Conservation (phyloP, 345 rosid genomes). For the Eutrema japonicum region DNA sequence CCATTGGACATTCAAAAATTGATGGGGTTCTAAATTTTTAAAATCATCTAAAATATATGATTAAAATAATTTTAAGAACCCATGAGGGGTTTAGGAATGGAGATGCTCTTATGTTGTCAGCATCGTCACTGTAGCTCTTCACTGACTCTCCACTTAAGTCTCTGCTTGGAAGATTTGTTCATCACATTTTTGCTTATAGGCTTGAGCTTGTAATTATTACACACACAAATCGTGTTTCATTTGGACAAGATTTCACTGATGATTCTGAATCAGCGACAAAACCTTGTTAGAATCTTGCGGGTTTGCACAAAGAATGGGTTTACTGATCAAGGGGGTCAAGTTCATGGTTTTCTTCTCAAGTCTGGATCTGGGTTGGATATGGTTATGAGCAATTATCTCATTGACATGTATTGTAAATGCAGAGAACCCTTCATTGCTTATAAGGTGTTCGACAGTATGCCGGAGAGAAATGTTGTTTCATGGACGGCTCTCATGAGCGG, state of each 20-base stretch:
- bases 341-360: constrained; percentile 55
- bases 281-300: constrained; percentile 54
- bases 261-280: constrained; percentile 51
- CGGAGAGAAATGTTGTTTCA: constrained; percentile 69
- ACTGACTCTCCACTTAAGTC: not conserved
- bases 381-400: constrained; percentile 58
- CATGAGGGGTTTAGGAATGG: too few species aligned
- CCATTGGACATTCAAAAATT: too few species aligned
- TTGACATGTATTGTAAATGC: constrained; percentile 69
- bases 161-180: not conserved
- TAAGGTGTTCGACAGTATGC: constrained; percentile 70
- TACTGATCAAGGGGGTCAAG: constrained; percentile 61
- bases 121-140: constrained; percentile 19
- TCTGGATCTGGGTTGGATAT: constrained; percentile 51
- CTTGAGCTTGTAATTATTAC: not conserved
- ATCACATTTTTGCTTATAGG: not conserved
- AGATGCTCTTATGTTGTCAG: not conserved
- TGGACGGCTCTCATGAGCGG: constrained; percentile 92
- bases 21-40: too few species aligned
- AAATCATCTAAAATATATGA: too few species aligned
- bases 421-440: constrained; percentile 50
- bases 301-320: constrained; percentile 55
- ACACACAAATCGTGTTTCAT: constrained; percentile 9
- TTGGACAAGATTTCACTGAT: constrained; percentile 22
- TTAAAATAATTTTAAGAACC: too few species aligned